Evolutionary conservation across 768 basidiomycete genomes (phyloP).

Genomic region (Wakefieldia striispora): DNA sequence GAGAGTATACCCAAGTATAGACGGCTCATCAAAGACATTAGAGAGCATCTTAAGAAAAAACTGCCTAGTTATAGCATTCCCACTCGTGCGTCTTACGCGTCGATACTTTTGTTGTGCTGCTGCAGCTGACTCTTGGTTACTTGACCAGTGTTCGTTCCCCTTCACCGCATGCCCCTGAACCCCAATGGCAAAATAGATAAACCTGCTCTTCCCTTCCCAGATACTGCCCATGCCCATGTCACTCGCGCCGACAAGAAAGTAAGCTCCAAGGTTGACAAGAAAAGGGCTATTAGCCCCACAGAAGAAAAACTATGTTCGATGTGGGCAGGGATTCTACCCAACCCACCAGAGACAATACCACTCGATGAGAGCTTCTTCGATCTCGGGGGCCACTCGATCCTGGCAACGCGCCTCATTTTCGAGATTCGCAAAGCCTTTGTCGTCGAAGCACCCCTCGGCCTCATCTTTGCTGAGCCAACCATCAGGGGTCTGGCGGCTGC

Average conservation of each 20-base stretch:
- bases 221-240: conserved; percentile 67
- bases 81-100: conserved; percentile 55
- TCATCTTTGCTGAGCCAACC: conserved; percentile 91
- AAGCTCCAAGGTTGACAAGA: conserved; percentile 26
- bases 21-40: conserved; percentile 86
- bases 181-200: conserved; percentile 99
- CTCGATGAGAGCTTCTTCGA: conserved; percentile 97
- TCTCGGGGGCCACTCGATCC: conserved; percentile 96
- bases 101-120: not conserved
- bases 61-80: conserved; percentile 94
- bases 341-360: conserved; percentile 73
- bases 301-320: conserved; percentile 81
- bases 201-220: conserved; percentile 96
- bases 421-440: conserved; percentile 93
- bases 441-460: conserved; percentile 84
- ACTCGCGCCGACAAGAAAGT: conserved; percentile 42
- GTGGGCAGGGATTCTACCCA: conserved; percentile 81
- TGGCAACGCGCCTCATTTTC: conserved; percentile 95
- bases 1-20: conserved; percentile 84
- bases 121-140: conserved; percentile 2
- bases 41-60: conserved; percentile 96
- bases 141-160: conserved; percentile 82
- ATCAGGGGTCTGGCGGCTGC: conserved; percentile 72
- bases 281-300: conserved; percentile 55
- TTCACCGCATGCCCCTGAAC: conserved; percentile 94